These are phyloP conservation scores for Pseudogymnoascus sp. DNA, from an alignment of 2,329 filamentous ascomycete genomes.

Conservation along the genomic window DNA sequence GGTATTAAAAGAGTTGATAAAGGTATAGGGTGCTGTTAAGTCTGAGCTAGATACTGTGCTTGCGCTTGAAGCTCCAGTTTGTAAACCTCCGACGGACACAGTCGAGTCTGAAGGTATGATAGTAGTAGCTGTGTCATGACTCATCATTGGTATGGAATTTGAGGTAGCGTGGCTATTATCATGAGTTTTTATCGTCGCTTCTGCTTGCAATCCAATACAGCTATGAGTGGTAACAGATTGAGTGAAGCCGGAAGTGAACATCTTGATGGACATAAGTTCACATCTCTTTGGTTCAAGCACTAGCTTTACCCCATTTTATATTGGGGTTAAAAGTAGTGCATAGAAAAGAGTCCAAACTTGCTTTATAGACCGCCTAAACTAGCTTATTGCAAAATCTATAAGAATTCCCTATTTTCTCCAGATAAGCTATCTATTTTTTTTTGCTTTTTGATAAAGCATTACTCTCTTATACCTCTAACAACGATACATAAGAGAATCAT, in stretches of 20 bases:
- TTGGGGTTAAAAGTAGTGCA: no score
- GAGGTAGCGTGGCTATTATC: neutral
- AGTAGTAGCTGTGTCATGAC: neutral
- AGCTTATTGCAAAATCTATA: no score
- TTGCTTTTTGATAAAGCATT: no score
- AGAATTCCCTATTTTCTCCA: no score
- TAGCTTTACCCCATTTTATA: no score
- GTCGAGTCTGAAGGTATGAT: neutral
- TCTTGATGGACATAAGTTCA: neutral
- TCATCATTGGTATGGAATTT: neutral
- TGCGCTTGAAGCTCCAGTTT: neutral
- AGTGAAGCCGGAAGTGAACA: neutral
- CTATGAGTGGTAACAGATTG: neutral
- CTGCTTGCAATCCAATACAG: neutral
- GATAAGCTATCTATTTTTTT: no score
- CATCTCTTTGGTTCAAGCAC: no score
- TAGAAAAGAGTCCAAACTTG: no score
- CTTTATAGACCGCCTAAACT: no score
- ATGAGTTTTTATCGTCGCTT: neutral
- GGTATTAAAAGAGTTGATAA: neutral
- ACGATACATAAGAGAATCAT: no score
- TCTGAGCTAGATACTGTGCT: neutral
- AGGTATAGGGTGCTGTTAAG: neutral
- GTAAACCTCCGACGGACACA: neutral
- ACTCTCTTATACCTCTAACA: no score